Base-by-base conservation (phyloP, 148 eudicot genomes). In the Nepenthes mirabilis region DNA sequence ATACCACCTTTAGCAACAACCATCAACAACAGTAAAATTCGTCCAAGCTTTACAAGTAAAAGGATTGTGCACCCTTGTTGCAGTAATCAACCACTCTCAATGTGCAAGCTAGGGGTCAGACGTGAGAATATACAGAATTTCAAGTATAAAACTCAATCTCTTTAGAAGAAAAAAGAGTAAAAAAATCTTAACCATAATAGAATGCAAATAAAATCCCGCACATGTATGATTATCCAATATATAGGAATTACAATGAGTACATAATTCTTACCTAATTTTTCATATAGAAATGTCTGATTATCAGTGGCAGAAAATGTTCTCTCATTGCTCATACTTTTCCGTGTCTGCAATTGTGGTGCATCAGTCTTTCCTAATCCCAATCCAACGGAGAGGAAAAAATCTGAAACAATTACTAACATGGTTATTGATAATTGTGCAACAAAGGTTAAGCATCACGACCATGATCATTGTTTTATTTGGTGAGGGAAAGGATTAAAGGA, bases 321-420 rank as follows among this genome's bases (percentile, higher is more conserved):
- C 79, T 93, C 98, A 70, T 74, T 93, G 57, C 98, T 93, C 69
- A 88, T 83, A 73, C 98, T 93, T 77, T 93, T 93, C 61, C 91
- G 77, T 58, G 76, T 59, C 74, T 70, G 74, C 49, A 37, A 78
- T 82, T 86, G 67, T 72, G 96, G 91, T 9, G 82, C 54, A 60
- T 93, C 79, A 34, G 98, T 93, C 72, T 79, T 66, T 60, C 98
- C 98, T 52, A 93, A 79, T 58, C 98, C 98, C 72, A 93, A 74
- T 36, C 88, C 96, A 66, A 88, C 96, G 58, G 83, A 86, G 47
- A 93, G 91, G 65, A 93, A 93, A 74, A 85, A 93, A 69, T 88
- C 98, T 91, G 82, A 77, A 75, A 52, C 40, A 72, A 60, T 62
- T 56, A 65, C 34, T 57, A 23, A 59, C 37, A 63, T 66, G 48